These are phyloP conservation scores for Oryza nivara DNA, from an alignment of 176 grass and related monocot species.

Conservation along the genomic window DNA sequence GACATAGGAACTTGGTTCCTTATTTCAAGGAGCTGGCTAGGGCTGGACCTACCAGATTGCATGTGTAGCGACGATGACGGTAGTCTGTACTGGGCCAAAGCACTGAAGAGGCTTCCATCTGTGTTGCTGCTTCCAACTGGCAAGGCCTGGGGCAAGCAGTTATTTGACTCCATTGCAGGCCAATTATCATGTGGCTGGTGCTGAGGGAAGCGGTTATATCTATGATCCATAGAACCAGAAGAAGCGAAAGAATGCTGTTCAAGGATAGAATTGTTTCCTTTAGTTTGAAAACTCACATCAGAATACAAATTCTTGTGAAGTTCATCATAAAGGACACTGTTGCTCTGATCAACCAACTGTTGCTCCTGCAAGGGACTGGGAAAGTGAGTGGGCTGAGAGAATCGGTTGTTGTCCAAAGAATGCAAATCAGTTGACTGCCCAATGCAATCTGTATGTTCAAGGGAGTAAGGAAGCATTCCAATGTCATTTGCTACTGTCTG, in stretches of 20 bases:
- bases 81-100: slow-evolving; percentile 47
- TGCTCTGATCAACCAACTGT: slow-evolving; percentile 32
- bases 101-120: slow-evolving; percentile 55
- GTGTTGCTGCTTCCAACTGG: slow-evolving; percentile 38
- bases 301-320: slow-evolving; percentile 37
- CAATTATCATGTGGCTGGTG: slow-evolving; percentile 41
- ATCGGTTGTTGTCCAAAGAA: slow-evolving; percentile 27
- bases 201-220: slow-evolving; percentile 43
- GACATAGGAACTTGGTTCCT: slow-evolving; percentile 34
- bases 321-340: slow-evolving; percentile 36
- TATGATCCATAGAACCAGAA: slow-evolving; percentile 32
- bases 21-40: slow-evolving; percentile 40
- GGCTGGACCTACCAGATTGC: slow-evolving; percentile 28
- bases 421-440: slow-evolving; percentile 48
- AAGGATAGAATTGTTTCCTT: slow-evolving; percentile 37
- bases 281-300: slow-evolving; percentile 34
- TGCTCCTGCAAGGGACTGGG: slow-evolving; percentile 36
- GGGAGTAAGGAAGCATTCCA: slow-evolving; percentile 25
- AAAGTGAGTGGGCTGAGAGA: slow-evolving; percentile 39
- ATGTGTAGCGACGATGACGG: slow-evolving; percentile 35
- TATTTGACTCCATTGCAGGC: slow-evolving; percentile 38
- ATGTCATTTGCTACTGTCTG: slow-evolving; percentile 34
- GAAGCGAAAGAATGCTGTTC: slow-evolving; percentile 38
- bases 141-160: slow-evolving; percentile 36
- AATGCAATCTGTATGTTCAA: slow-evolving; percentile 35